Evolutionary conservation across 331 rosid genomes (phyloP).

Genomic region (Acacia concinna): DNA sequence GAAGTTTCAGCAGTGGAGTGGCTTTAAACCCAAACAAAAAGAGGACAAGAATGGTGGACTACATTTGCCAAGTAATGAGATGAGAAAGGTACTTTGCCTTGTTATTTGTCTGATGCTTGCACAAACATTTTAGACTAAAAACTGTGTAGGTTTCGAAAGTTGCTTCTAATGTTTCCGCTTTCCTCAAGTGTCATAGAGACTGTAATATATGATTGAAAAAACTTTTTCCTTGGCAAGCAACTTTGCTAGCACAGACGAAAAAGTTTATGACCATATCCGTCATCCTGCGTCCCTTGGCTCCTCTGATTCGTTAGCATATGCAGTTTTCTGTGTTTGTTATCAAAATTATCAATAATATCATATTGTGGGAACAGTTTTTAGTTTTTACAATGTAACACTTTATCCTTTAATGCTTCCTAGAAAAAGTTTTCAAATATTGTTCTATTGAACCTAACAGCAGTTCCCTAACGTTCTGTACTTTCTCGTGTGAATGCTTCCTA

Average conservation of each 20-base stretch:
- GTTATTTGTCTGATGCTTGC: constrained; percentile 20
- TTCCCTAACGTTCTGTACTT: not conserved
- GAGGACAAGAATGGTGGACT: constrained; percentile 42
- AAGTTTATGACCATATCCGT: not conserved
- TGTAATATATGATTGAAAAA: not conserved
- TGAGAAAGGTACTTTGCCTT: constrained; percentile 52
- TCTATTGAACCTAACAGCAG: not conserved
- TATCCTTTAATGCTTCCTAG: not conserved
- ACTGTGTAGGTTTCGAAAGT: constrained; percentile 12
- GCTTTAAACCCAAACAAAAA: constrained; percentile 42
- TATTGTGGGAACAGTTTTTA: not conserved
- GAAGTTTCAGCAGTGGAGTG: constrained; percentile 42
- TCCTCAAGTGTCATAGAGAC: constrained; percentile 3
- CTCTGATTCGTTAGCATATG: not conserved
- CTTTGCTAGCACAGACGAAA: not conserved
- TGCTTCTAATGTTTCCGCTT: not conserved
- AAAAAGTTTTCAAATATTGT: not conserved
- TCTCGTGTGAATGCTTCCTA: not conserved
- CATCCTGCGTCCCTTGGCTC: not conserved
- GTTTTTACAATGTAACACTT: not conserved
- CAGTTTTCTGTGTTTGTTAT: not conserved
- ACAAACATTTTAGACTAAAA: not conserved
- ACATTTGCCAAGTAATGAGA: constrained; percentile 34
- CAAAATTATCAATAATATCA: not conserved
- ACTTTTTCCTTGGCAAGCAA: not conserved